Evolutionary conservation across 1,139 yeast species (phyloP), one percentile per base, ranked within the genome.

Genomic region (Geotrichum aggregatum): DNA sequence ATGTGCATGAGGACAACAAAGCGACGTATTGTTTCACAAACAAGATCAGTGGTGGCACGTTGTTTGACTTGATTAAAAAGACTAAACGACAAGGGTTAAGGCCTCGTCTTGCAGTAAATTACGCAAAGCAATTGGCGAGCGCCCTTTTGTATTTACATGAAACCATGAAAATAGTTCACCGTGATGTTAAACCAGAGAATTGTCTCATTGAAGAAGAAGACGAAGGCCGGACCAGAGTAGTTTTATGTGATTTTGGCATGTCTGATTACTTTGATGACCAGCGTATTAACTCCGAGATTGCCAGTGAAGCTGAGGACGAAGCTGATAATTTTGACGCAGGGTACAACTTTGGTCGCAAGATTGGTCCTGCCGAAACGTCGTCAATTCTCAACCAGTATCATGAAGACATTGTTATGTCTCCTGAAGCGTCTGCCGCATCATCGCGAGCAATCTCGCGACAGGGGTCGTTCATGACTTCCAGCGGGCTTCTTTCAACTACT

Each of bases 181-280:
- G 97, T 1, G 98, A 91, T 68, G 71, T 91, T 42, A 91, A 91
- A 67, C 73, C 89, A 49, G 98, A 91, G 63, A 91, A 91, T 64
- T 86, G 94, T 54, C 70, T 91, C 50, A 70, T 87, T 33, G 82
- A 80, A 50, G 58, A 62, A 8, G 61, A 64, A 28, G 62, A 63
- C 11, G 59, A 63, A 21, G 68, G 72, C 54, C 65, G 59, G 33
- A 69, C 49, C 19, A 57, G 59, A 43, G 58, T 70, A 5, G 49
- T 67, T 22, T 65, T 89, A 7, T 87, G 96, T 70, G 98, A 89
- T 69, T 89, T 89, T 71, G 98, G 98, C 3, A 87, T 89, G 95
- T 71, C 78, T 45, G 74, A 72, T 56, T 69, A 73, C 76, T 51
- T 63, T 74, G 49, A 50, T 4, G 34, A 18, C 3, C 34, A 30